Base-by-base conservation (phyloP, 345 rosid genomes). In the Pistacia atlantica region DNA sequence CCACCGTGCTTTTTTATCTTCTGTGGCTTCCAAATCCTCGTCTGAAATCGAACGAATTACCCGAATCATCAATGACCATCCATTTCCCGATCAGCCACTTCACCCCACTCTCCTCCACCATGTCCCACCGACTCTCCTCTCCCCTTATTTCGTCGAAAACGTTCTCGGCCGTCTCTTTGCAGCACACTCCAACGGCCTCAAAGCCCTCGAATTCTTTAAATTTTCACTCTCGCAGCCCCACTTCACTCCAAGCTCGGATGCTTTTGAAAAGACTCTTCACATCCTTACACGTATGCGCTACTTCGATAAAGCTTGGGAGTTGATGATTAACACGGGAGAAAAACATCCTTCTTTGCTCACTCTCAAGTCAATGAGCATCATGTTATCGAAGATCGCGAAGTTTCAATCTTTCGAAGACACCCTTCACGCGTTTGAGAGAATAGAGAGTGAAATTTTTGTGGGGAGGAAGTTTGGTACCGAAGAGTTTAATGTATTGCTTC, bases 81-180 rank as follows among this genome's bases (percentile, higher is more conserved):
- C 94, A 0, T 95, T 85, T 76, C 99, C 97, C 2, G 72, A 83
- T 8, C 79, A 85, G 37, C 95, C 90, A 0, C 87, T 95, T 52
- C 87, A 77, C 48, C 92, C 91, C 11, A 73, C 78, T 48, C 83
- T 95, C 59, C 51, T 72, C 20, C 79, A 78, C 28, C 87, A 84
- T 56, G 70, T 91, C 71, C 86, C 87, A 1, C 77, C 80, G 0
- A 20, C 72, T 0, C 17, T 80, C 22, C 82, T 91, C 11, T 86
- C 97, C 35, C 33, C 81, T 0, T 38, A 45, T 42, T 79, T 88
- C 14, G 89, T 89, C 11, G 96, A 94, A 52, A 80, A 84, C 54
- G 89, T 92, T 59, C 98, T 95, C 18, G 98, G 98, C 69, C 88
- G 87, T 60, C 94, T 95, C 75, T 95, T 95, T 73, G 94, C 93